Base-by-base conservation (phyloP, 2,329 filamentous ascomycete genomes). In the Fusarium heterosporum region DNA sequence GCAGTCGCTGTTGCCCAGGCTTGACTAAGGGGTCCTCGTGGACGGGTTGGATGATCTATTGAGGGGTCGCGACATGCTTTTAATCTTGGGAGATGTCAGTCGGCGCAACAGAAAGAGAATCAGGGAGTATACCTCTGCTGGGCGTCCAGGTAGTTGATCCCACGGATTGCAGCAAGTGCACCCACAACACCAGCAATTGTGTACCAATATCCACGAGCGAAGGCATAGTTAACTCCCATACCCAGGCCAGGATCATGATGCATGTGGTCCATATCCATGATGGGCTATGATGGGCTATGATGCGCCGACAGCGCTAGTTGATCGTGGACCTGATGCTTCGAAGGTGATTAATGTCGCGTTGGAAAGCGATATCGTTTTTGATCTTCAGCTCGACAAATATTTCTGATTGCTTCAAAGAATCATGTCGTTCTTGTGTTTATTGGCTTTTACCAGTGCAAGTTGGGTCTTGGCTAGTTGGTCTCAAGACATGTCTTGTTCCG, bases 131-230 rank as follows among this genome's bases (percentile, higher is more conserved):
- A 85, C 85, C 82, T 81, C 54, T 74, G 75, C 19, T 73, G 74
- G 19, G 78, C 76, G 60, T 83, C 79, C 13, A 79, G 74, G 22
- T 77, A 71, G 64, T 85, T 83, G 59, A 85, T 70, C 19, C 70
- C 74, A 5, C 83, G 83, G 26, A 82, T 70, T 1, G 73, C 55
- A 4, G 79, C 69, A 7, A 85, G 71, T 0, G 81, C 65, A 3
- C 78, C 83, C 6, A 87, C 71, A 25, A 83, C 80, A 16, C 78
- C 82, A 9, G 81, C 85, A 36, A 87, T 77, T 32, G 86, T 81
- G 71, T 88, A 89, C 87, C 87, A 89, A 70, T 84, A 89, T 3
- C 80, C 81, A 17, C 79, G 79, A 16, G 87, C 86, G 49, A 88
- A 80, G 39, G 77, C 78, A 72, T 80, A 80, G 70, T 88, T 88